phyloP scores from a whole-genome alignment of 202 grass and related monocot genomes.

The Brachypodium distachyon region DNA sequence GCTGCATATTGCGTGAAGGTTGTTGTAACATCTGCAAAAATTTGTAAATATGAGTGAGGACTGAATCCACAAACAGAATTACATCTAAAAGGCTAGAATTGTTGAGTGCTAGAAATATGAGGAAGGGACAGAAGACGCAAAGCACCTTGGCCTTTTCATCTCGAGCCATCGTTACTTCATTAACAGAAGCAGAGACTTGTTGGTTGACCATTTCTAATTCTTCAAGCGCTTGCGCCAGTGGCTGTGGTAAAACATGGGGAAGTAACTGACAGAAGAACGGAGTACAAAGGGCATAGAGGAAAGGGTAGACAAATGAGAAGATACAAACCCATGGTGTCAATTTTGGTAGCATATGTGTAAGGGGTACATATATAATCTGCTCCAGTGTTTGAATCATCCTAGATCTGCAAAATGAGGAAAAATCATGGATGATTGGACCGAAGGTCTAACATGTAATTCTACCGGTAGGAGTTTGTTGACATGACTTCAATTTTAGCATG shows the following conservation, averaged over 20 bases:
- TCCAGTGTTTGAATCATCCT: constrained; percentile 63
- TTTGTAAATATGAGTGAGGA: constrained; percentile 7
- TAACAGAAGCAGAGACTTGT: constrained; percentile 72
- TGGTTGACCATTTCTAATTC: constrained; percentile 66
- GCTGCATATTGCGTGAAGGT: constrained; percentile 50
- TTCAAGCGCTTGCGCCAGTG: constrained; percentile 58
- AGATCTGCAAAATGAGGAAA: constrained; percentile 47
- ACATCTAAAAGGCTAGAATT: neutral
- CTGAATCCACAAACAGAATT: constrained; percentile 12
- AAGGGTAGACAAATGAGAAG: constrained; percentile 7
- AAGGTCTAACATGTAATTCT: neutral
- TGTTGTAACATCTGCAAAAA: constrained; percentile 63
- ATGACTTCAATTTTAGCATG: neutral
- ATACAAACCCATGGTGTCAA: constrained; percentile 72
- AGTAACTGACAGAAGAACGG: neutral
- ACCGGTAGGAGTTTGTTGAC: neutral
- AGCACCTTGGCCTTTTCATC: constrained; percentile 66
- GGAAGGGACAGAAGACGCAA: neutral
- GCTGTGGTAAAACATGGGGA: constrained; percentile 27
- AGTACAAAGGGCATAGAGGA: neutral
- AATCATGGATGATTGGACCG: neutral
- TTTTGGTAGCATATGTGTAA: constrained; percentile 50
- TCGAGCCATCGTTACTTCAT: constrained; percentile 69
- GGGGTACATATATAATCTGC: constrained; percentile 56
- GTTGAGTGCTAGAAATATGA: neutral